phyloP scores from a whole-genome alignment of 352 stramenopile species.

The Pythium aquatile region DNA sequence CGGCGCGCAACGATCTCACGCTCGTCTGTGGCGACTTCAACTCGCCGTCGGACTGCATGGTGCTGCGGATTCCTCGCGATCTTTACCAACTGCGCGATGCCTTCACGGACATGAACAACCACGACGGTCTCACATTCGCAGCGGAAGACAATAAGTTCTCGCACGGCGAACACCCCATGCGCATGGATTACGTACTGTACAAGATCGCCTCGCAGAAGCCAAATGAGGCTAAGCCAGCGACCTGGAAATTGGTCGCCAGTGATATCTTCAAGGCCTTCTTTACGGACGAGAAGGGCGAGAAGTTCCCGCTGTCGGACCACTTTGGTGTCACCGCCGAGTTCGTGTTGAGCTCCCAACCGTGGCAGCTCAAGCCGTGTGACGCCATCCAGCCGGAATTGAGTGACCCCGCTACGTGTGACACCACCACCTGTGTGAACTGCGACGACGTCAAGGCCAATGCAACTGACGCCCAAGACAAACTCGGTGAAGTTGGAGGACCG shows the following conservation, averaged over 20 bases:
- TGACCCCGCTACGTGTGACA: conserved; percentile 30
- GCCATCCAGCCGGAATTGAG: conserved; percentile 17
- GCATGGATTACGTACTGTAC: conserved; percentile 86
- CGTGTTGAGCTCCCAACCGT: conserved; percentile 36
- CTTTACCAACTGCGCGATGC: conserved; percentile 59
- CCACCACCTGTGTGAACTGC: conserved; percentile 11
- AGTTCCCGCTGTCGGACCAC: conserved; percentile 73
- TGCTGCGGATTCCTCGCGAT: conserved; percentile 54
- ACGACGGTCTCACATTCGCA: conserved; percentile 69
- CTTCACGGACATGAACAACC: conserved; percentile 66
- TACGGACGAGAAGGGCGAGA: conserved; percentile 53
- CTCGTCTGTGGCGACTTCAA: conserved; percentile 83
- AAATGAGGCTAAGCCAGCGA: background rate
- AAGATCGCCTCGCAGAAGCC: conserved; percentile 29
- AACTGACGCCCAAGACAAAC: background rate
- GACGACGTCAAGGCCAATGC: background rate
- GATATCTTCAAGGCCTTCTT: conserved; percentile 82
- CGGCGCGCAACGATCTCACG: conserved; percentile 48
- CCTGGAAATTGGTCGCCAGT: conserved; percentile 57
- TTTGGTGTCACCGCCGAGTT: conserved; percentile 78
- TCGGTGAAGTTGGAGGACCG: background rate
- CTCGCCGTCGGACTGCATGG: conserved; percentile 71
- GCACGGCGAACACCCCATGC: conserved; percentile 77
- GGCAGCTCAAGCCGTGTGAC: conserved; percentile 30
- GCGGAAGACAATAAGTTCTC: conserved; percentile 82